These are phyloP conservation scores for Xerocomellus dryophilus DNA, from an alignment of 768 basidiomycete genomes.

Conservation along the genomic window DNA sequence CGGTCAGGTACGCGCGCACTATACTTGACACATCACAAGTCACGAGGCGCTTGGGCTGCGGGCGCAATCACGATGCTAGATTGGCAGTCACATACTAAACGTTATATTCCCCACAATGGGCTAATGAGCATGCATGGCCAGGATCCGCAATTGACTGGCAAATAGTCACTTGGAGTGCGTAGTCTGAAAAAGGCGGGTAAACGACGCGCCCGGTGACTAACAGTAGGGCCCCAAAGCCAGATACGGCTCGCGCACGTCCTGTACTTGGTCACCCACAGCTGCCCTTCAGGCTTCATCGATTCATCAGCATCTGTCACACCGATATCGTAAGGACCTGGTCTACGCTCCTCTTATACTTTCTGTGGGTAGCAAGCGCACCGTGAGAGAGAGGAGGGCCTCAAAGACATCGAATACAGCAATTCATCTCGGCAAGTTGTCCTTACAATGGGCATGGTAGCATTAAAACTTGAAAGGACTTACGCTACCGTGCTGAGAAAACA, in stretches of 20 bases:
- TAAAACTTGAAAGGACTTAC: background rate
- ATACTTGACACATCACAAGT: background rate
- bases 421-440: slow-evolving; percentile 8
- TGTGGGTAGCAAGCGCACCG: slow-evolving; percentile 2
- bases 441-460: slow-evolving; percentile 1
- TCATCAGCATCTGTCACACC: slow-evolving; percentile 1
- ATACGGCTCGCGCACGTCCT: slow-evolving; percentile 2
- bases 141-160: slow-evolving; percentile 13
- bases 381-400: slow-evolving; percentile 9
- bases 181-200: background rate
- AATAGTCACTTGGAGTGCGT: background rate
- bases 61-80: slow-evolving; percentile 20
- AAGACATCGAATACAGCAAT: slow-evolving; percentile 9
- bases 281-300: slow-evolving; percentile 1
- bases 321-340: slow-evolving; percentile 10
- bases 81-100: slow-evolving; percentile 14
- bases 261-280: slow-evolving; percentile 9
- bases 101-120: slow-evolving; percentile 26
- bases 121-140: slow-evolving; percentile 16
- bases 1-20: slow-evolving; percentile 8
- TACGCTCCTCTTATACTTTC: background rate
- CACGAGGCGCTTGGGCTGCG: slow-evolving; percentile 6
- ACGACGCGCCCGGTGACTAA: background rate
- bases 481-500: slow-evolving; percentile 6
- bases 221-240: slow-evolving; percentile 2